Conservation (phyloP, 169 alveolate species). For the Eimeria tenella region DNA sequence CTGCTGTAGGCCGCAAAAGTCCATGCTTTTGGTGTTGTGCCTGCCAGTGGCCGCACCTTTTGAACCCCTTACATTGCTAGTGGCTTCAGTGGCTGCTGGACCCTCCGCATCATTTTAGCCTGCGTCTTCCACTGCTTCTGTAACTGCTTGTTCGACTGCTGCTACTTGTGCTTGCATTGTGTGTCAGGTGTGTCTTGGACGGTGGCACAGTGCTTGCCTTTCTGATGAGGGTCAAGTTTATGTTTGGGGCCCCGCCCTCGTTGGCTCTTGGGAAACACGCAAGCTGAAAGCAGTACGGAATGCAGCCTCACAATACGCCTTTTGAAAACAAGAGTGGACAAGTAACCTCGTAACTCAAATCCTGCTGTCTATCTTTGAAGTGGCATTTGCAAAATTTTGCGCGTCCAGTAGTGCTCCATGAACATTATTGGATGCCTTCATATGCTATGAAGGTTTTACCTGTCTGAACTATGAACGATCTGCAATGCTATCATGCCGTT, state of each 20-base stretch:
- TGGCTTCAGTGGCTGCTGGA: background rate
- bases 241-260: background rate
- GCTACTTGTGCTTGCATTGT: background rate
- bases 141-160: conserved; percentile 9
- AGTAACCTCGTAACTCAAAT: no score
- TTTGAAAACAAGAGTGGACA: no score
- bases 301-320: no score
- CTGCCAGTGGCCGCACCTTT: background rate
- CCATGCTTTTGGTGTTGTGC: background rate
- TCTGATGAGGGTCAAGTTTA: background rate
- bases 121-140: background rate
- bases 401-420: no score
- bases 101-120: no score
- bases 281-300: no score
- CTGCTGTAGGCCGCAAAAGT: conserved; percentile 2
- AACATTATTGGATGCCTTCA: no score
- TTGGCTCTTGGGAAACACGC: background rate
- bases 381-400: no score
- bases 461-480: no score
- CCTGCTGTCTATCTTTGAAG: no score
- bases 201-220: background rate
- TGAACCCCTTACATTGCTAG: background rate
- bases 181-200: background rate
- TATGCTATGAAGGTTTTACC: no score
- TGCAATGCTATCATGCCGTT: no score